Conservation (phyloP, 2,329 filamentous ascomycete species). For the Alternaria triticina region DNA sequence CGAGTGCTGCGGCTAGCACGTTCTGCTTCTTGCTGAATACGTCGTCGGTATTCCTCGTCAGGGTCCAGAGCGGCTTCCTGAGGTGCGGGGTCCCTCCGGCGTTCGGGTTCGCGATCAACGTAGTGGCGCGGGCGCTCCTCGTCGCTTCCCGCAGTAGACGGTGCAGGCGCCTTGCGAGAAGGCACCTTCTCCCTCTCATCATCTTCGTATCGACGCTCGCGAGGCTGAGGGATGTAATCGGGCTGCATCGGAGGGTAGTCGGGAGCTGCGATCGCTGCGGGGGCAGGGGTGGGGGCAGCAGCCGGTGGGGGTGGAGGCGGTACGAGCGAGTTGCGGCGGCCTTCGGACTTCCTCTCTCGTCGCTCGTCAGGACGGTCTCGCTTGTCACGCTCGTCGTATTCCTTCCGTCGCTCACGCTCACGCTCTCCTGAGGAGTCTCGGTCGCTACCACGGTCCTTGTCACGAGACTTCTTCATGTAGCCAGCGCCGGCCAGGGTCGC, state of each 20-base stretch:
- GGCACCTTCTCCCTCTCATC: constrained; percentile 35
- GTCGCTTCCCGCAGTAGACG: constrained; percentile 43
- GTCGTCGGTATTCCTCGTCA: constrained; percentile 59
- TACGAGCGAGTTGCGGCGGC: constrained; percentile 22
- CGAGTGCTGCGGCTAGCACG: constrained; percentile 37
- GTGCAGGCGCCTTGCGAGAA: constrained; percentile 27
- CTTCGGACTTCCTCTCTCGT: constrained; percentile 29
- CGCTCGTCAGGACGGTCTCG: constrained; percentile 36
- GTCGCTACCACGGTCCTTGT: constrained; percentile 33
- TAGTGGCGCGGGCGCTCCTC: constrained; percentile 47
- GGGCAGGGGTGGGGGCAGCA: constrained; percentile 18
- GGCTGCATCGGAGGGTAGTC: constrained; percentile 24
- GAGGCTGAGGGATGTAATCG: constrained; percentile 33
- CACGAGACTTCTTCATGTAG: constrained; percentile 36
- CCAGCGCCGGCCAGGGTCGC: constrained; percentile 39
- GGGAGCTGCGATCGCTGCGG: constrained; percentile 20
- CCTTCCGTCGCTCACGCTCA: constrained; percentile 50
- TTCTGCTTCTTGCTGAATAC: constrained; percentile 55
- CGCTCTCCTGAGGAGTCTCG: constrained; percentile 29
- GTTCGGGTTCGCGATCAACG: constrained; percentile 44
- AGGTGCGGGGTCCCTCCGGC: constrained; percentile 38
- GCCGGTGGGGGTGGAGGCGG: constrained; percentile 24
- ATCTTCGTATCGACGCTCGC: constrained; percentile 44
- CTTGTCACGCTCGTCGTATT: constrained; percentile 39
- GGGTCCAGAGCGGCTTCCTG: constrained; percentile 50